phyloP scores from a whole-genome alignment of 2,329 filamentous ascomycete species.

The Sporothrix brunneoviolacea region DNA sequence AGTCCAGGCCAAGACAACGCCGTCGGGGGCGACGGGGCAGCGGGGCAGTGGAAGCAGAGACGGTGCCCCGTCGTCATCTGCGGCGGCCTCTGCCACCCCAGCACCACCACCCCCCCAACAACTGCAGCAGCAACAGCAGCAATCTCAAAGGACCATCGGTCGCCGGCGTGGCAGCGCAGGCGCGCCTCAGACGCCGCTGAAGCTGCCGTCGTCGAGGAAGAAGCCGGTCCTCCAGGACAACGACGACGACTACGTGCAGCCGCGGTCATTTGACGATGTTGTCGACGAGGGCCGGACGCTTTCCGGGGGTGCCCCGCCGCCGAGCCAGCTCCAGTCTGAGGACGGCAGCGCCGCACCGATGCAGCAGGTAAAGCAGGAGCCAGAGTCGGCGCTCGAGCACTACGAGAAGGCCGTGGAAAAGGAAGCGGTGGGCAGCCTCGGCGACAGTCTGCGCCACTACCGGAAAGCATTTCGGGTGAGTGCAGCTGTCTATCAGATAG shows the following conservation, averaged over 20 bases:
- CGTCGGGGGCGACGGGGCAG: conserved; percentile 15
- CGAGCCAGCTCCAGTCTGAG: no score
- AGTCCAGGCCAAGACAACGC: conserved; percentile 42
- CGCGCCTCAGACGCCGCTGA: conserved; percentile 14
- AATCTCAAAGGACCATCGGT: neutral
- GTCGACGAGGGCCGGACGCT: conserved; percentile 13
- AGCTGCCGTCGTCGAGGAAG: conserved; percentile 19
- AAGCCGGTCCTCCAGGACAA: conserved; percentile 26
- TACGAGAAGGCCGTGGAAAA: conserved; percentile 88
- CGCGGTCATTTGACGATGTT: conserved; percentile 31
- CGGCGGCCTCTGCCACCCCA: neutral
- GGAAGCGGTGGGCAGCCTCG: conserved; percentile 76
- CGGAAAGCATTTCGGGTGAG: conserved; percentile 79
- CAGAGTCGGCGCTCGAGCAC: conserved; percentile 77
- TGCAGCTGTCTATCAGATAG: neutral
- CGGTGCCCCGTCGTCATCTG: neutral
- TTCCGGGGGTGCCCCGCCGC: no score
- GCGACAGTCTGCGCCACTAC: conserved; percentile 83
- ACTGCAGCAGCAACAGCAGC: neutral
- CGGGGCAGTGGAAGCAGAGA: neutral
- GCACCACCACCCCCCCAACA: neutral
- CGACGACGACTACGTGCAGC: conserved; percentile 31
- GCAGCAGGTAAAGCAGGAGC: conserved; percentile 34
- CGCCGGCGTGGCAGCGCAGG: conserved; percentile 7
- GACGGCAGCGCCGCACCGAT: neutral